Conservation (phyloP, 495 filamentous ascomycete genomes). For the Aspergillus leporis region DNA sequence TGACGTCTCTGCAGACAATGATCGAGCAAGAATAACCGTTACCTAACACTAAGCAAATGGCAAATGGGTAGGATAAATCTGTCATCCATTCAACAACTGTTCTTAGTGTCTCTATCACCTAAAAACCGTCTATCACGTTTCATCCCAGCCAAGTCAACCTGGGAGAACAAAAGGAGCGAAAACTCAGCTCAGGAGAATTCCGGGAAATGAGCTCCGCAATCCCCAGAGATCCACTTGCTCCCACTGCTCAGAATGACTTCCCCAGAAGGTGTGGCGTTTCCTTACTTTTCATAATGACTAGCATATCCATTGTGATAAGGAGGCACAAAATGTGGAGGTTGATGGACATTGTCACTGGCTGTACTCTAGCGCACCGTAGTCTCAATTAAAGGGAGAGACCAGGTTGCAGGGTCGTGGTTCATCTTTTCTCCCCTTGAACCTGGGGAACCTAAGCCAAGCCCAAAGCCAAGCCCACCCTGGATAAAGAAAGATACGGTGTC, state of each 20-base stretch:
- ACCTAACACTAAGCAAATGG: neutral
- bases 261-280: conserved; percentile 2
- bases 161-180: neutral
- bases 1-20: neutral
- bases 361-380: neutral
- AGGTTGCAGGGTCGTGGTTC: neutral
- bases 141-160: neutral
- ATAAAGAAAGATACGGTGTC: conserved; percentile 35
- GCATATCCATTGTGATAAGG: conserved; percentile 5
- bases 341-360: neutral
- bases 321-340: conserved; percentile 3
- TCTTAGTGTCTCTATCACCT: neutral
- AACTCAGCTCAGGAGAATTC: conserved; percentile 8
- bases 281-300: neutral
- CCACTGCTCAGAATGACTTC: conserved; percentile 10
- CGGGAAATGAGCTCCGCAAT: conserved; percentile 26
- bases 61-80: neutral
- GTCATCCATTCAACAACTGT: neutral
- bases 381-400: neutral
- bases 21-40: neutral
- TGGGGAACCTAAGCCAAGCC: conserved; percentile 4
- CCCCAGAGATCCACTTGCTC: conserved; percentile 18
- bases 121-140: neutral
- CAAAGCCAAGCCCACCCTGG: conserved; percentile 10
- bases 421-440: neutral